These are phyloP conservation scores for Decorospora gaudefroyi DNA, from an alignment of 2,329 filamentous ascomycete genomes.

Conservation along the genomic window DNA sequence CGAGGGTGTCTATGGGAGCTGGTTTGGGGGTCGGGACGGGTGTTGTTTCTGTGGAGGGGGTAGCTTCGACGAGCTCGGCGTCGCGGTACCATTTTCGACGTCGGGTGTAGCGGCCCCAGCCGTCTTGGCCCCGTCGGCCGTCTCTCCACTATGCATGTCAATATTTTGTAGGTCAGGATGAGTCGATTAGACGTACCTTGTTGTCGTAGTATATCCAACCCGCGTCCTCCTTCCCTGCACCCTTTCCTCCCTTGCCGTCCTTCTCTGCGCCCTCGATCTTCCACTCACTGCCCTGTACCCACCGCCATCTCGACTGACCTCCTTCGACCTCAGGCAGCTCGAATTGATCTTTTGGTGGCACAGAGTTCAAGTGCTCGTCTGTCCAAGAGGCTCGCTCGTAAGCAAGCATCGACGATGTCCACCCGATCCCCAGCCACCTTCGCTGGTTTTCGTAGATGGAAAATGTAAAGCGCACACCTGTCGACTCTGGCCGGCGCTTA, in stretches of 20 bases:
- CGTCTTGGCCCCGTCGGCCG: slow-evolving; percentile 80
- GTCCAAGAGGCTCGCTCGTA: slow-evolving; percentile 93
- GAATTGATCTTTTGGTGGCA: slow-evolving; percentile 74
- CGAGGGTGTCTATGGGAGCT: slow-evolving; percentile 35
- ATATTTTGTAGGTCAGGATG: slow-evolving; percentile 1
- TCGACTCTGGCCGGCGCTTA: slow-evolving; percentile 56
- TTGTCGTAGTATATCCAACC: slow-evolving; percentile 99
- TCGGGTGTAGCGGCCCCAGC: slow-evolving; percentile 93
- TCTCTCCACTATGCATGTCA: slow-evolving; percentile 73
- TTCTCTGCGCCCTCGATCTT: slow-evolving; percentile 72
- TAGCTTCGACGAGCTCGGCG: slow-evolving; percentile 85
- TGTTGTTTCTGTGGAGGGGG: slow-evolving; percentile 52
- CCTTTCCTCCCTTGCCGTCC: slow-evolving; percentile 45
- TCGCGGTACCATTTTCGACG: slow-evolving; percentile 96
- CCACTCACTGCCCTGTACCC: slow-evolving; percentile 87
- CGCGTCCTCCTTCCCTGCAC: slow-evolving; percentile 53
- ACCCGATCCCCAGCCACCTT: slow-evolving; percentile 91
- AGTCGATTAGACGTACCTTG: slow-evolving; percentile 63
- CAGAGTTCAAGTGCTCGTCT: slow-evolving; percentile 87
- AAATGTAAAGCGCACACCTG: slow-evolving; percentile 93
- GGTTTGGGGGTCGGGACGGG: slow-evolving; percentile 50
- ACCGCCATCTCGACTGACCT: slow-evolving; percentile 70
- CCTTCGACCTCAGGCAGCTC: slow-evolving; percentile 69
- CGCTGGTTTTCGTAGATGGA: slow-evolving; percentile 96
- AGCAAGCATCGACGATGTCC: slow-evolving; percentile 88